Evolutionary conservation across 352 stramenopile species (phyloP).

Genomic region (Phytophthora sp.): DNA sequence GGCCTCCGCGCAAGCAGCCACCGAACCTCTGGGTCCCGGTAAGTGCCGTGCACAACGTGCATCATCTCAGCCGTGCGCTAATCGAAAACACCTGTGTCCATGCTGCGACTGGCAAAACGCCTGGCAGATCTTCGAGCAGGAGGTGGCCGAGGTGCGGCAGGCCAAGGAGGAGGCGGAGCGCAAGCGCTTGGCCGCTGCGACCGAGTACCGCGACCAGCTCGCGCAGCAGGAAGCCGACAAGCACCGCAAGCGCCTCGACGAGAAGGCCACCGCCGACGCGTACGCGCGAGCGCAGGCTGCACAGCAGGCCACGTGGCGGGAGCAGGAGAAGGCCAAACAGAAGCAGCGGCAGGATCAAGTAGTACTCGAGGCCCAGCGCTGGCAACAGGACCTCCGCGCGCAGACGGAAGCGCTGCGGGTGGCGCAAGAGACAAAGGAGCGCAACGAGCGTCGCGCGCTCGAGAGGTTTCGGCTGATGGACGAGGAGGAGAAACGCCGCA

Average conservation of each 20-base stretch:
- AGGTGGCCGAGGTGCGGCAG: conserved; percentile 58
- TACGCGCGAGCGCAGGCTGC: conserved; percentile 45
- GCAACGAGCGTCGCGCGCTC: conserved; percentile 50
- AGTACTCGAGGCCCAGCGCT: conserved; percentile 45
- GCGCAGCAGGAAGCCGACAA: conserved; percentile 54
- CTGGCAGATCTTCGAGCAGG: conserved; percentile 60
- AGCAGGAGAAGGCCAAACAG: conserved; percentile 43
- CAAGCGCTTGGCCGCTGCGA: conserved; percentile 42
- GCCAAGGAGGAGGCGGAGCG: conserved; percentile 54
- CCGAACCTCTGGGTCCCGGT: conserved; percentile 64
- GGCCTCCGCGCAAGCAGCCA: conserved; percentile 50
- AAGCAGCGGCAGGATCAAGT: conserved; percentile 34
- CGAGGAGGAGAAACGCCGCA: conserved; percentile 52
- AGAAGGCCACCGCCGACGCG: conserved; percentile 39
- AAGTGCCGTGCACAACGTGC: conserved; percentile 5
- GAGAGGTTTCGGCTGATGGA: conserved; percentile 47
- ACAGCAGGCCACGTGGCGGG: conserved; percentile 52
- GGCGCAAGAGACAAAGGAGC: conserved; percentile 44
- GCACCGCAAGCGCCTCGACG: conserved; percentile 23
- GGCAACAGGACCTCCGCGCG: conserved; percentile 48
- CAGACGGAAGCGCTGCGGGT: conserved; percentile 43
- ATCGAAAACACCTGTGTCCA: not conserved
- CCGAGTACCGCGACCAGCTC: conserved; percentile 46
- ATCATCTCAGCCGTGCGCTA: not conserved
- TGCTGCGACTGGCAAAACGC: conserved; percentile 4